Evolutionary conservation across 805 yeast species (phyloP), one percentile per base, ranked within the genome.

Genomic region (Ogataea thermomethanolica): DNA sequence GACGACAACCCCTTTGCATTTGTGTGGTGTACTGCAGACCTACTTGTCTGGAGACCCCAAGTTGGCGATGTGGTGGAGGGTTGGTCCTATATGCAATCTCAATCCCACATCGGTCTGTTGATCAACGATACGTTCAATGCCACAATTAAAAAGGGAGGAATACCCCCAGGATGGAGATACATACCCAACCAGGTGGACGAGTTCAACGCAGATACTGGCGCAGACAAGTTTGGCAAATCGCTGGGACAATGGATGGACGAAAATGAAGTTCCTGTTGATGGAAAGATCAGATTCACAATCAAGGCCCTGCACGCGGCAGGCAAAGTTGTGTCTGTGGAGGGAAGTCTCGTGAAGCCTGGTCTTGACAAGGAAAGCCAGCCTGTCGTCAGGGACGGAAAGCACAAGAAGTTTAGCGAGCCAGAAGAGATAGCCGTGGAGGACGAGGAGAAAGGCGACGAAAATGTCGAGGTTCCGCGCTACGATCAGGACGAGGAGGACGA

Each of bases 111-210:
- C 54, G 98, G 97, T 45, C 70, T 93, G 45, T 73, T 93, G 49
- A 72, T 93, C 35, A 90, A 87, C 60, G 98, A 93, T 65, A 87
- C 95, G 1, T 93, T 93, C 69, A 93, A 93, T 65, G 97, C 97
- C 15, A 80, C 91, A 33, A 87, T 93, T 48, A 87, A 85, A 63
- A 80, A 85, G 59, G 81, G 74, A 58, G 81, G 79, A 53, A 89
- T 93, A 45, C 99, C 99, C n/a, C 65, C 69, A 29, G 74, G 70
- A 33, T 93, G 99, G 99, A 69, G 70, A 25, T 93, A 91, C 63
- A 73, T 86, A 39, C 91, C 93, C 36, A 79, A 74, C 53, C 88
- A 87, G 58, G 80, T 73, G 17, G 91, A 84, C 52, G 87, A 78
- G 48, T 50, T 54, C 21, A 47, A 44, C 9, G 59, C 43, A 12